phyloP scores from a whole-genome alignment of 2,329 filamentous ascomycete species.

The Cyphellophora attinorum region DNA sequence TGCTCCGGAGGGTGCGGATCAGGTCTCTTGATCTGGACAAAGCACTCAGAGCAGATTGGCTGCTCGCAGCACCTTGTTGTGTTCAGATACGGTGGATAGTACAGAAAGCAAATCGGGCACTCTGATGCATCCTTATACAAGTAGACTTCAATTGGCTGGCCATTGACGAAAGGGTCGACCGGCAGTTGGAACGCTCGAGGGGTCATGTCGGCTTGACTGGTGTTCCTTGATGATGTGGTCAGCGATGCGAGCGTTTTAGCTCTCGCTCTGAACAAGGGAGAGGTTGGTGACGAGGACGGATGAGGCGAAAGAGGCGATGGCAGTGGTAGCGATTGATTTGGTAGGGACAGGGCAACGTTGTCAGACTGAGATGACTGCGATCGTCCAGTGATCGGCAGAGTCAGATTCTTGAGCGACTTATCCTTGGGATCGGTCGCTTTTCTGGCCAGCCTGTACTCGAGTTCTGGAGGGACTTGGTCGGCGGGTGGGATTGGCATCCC shows the following conservation, averaged over 20 bases:
- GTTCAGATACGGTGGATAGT: slow-evolving; percentile 91
- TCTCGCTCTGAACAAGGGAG: slow-evolving; percentile 64
- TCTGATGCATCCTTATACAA: slow-evolving; percentile 85
- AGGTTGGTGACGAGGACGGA: slow-evolving; percentile 37
- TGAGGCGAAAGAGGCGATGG: slow-evolving; percentile 48
- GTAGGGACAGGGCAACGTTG: slow-evolving; percentile 48
- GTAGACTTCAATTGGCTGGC: slow-evolving; percentile 85
- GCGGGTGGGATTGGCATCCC: slow-evolving; percentile 75
- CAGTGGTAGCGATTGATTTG: slow-evolving; percentile 53
- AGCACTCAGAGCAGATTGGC: slow-evolving; percentile 94
- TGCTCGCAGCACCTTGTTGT: slow-evolving; percentile 92
- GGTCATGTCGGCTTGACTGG: slow-evolving; percentile 59
- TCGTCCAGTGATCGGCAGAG: slow-evolving; percentile 66
- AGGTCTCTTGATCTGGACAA: slow-evolving; percentile 93
- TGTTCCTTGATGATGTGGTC: slow-evolving; percentile 65
- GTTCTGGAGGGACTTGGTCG: slow-evolving; percentile 69
- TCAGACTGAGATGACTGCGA: slow-evolving; percentile 76
- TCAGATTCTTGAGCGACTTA: slow-evolving; percentile 60
- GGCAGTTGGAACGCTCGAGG: slow-evolving; percentile 74
- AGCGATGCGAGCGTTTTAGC: slow-evolving; percentile 83
- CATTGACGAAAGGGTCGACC: slow-evolving; percentile 79
- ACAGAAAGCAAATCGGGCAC: slow-evolving; percentile 93
- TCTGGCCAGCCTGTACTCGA: slow-evolving; percentile 43
- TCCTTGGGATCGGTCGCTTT: slow-evolving; percentile 39
- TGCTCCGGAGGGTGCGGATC: slow-evolving; percentile 87